Evolutionary conservation across 176 grass and related monocot genomes (phyloP).

Genomic region (Ensete glaucum): DNA sequence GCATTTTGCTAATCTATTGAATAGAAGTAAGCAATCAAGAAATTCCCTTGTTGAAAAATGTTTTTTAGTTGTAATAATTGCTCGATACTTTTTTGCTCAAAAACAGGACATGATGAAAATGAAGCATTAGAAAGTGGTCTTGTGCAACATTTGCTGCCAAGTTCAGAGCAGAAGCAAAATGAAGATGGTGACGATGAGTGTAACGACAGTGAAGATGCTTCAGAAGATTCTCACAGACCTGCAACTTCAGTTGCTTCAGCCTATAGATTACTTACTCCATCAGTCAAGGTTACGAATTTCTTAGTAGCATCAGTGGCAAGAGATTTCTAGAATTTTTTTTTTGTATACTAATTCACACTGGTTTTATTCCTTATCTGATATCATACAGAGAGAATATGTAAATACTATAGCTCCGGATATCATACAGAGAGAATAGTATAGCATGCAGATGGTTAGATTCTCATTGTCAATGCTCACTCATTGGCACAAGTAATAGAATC

Average conservation of each 20-base stretch:
- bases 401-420: no score
- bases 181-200: constrained; percentile 59
- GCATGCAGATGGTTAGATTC: no score
- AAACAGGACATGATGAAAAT: constrained; percentile 44
- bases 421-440: no score
- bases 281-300: constrained; percentile 52
- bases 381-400: no score
- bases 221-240: constrained; percentile 54
- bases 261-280: constrained; percentile 93
- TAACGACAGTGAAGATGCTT: constrained; percentile 59
- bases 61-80: background rate
- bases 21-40: background rate
- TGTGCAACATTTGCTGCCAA: constrained; percentile 51
- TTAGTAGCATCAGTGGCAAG: background rate
- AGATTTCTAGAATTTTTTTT: background rate
- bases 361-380: constrained; percentile 6
- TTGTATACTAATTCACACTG: constrained; percentile 5
- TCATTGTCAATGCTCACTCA: no score
- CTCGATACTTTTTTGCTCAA: background rate
- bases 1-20: background rate
- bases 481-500: no score
- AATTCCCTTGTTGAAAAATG: background rate
- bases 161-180: constrained; percentile 44
- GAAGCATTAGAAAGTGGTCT: constrained; percentile 67
- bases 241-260: constrained; percentile 77